Conservation (phyloP, 306 rosid species). For the Vachellia pachyceras region DNA sequence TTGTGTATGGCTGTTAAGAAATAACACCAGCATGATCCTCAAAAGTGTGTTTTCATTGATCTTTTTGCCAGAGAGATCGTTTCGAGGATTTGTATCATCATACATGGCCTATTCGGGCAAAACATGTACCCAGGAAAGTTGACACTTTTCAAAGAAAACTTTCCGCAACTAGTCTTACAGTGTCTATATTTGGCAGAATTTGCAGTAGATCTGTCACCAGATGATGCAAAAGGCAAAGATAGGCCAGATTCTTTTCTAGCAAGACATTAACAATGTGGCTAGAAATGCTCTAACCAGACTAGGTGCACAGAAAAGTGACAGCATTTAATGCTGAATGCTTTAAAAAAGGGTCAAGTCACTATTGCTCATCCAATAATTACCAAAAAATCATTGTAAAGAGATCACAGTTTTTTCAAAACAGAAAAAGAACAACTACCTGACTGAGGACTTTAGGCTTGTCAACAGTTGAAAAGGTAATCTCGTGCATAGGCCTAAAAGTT, state of each 20-base stretch:
- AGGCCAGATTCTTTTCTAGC: slow-evolving; percentile 31
- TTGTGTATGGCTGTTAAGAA: neutral
- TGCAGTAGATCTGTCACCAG: slow-evolving; percentile 20
- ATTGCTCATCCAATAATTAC: slow-evolving; percentile 31
- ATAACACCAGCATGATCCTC: slow-evolving; percentile 19
- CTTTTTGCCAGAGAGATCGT: neutral
- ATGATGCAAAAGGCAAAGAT: slow-evolving; percentile 20
- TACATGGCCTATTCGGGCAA: slow-evolving; percentile 2
- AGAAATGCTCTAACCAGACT: slow-evolving; percentile 33
- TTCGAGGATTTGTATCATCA: neutral
- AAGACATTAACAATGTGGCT: slow-evolving; percentile 8
- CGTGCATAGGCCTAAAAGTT: slow-evolving; percentile 90
- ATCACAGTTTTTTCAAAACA: neutral
- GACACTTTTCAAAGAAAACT: slow-evolving; percentile 23
- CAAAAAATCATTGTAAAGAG: slow-evolving; percentile 18
- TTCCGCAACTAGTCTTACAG: slow-evolving; percentile 15
- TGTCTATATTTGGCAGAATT: slow-evolving; percentile 24
- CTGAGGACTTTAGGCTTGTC: slow-evolving; percentile 98
- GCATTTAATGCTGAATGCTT: slow-evolving; percentile 26
- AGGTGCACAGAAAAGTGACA: slow-evolving; percentile 32
- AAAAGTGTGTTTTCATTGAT: neutral
- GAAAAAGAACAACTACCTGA: slow-evolving; percentile 69
- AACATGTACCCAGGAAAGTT: slow-evolving; percentile 22
- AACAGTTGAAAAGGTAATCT: slow-evolving; percentile 90
- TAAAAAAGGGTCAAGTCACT: slow-evolving; percentile 19